Evolutionary conservation across 164 flowering plant genomes (phyloP), one percentile per base, ranked within the genome.

Genomic region (Piper longum): DNA sequence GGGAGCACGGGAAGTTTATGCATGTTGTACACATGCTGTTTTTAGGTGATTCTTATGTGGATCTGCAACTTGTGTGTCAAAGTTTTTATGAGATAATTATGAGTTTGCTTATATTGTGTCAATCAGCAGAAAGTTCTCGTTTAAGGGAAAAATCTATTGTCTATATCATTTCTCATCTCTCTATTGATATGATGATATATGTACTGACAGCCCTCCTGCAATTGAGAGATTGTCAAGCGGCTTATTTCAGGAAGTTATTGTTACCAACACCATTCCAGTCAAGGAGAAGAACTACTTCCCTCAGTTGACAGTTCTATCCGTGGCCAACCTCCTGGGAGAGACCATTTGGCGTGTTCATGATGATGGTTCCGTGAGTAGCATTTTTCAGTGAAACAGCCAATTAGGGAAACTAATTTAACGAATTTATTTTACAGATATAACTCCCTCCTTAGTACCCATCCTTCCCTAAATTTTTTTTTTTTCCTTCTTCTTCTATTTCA

Each of bases 261-360:
- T 90, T 61, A 88, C 92, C 26, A 86, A 86, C 69, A 88, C 96
- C 54, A 88, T 88, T 56, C 96, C 96, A 0, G 78, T 86, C 63
- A 56, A 69, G 62, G 92, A 88, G 80, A 45, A 85, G 72, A 84
- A 87, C 66, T 87, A 85, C 66, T 89, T 87, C 64, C 91, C 96
- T 12, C 96, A 88, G 74, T 77, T 85, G 63, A 88, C 96, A 8
- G 72, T 88, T 57, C 67, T 89, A 66, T 88, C 96, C 14, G 93
- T 89, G 7, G 95, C 95, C 70, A 89, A 89, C 77, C 85, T 89
- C 14, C 72, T 86, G 68, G 98, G 93, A 41, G 95, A 88, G 82
- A 84, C 96, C 58, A 87, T 82, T 73, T 86, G 93, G 96, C 96
- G 91, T 54, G 97, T 84, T 67, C 96, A 91, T 75, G 98, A 91